Percentiles rank a stretch among this genome's conserved stretches.
phyloP scores from a whole-genome alignment of 192 early-diverging fungal genomes.

The Chytriomyces sp. region DNA sequence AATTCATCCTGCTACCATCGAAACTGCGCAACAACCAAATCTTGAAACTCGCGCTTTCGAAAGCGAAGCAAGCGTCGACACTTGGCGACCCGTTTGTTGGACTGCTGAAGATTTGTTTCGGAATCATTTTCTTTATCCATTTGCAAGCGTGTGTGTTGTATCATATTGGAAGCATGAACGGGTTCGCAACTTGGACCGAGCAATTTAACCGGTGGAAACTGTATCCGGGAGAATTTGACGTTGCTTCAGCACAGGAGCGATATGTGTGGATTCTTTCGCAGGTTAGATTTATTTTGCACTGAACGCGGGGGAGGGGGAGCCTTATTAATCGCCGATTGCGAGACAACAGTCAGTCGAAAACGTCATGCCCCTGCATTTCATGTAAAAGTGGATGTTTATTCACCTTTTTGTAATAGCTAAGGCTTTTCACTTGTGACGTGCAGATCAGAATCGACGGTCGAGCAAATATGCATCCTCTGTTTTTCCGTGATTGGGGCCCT shows the following conservation, averaged over 20 bases:
- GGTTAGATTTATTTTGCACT: background rate
- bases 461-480: background rate
- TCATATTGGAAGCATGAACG: constrained; percentile 15
- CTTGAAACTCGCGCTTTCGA: background rate
- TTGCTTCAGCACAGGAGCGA: background rate
- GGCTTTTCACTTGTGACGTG: background rate
- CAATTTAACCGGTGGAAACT: background rate
- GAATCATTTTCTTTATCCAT: constrained; percentile 30
- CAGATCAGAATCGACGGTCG: constrained; percentile 6
- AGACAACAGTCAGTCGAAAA: constrained; percentile 26
- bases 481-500: constrained; percentile 10
- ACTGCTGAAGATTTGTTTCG: background rate
- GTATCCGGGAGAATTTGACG: background rate
- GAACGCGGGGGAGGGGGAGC: background rate
- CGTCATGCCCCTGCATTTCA: constrained; percentile 26
- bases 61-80: background rate
- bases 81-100: constrained; percentile 3
- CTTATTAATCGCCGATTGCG: background rate
- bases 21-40: background rate
- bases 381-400: background rate
- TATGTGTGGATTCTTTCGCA: background rate
- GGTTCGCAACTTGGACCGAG: background rate
- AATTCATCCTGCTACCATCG: background rate
- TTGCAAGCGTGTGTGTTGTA: constrained; percentile 24
- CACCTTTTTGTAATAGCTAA: background rate